Evolutionary conservation across 345 rosid genomes (phyloP).

Genomic region (Anastatica hierochuntica): DNA sequence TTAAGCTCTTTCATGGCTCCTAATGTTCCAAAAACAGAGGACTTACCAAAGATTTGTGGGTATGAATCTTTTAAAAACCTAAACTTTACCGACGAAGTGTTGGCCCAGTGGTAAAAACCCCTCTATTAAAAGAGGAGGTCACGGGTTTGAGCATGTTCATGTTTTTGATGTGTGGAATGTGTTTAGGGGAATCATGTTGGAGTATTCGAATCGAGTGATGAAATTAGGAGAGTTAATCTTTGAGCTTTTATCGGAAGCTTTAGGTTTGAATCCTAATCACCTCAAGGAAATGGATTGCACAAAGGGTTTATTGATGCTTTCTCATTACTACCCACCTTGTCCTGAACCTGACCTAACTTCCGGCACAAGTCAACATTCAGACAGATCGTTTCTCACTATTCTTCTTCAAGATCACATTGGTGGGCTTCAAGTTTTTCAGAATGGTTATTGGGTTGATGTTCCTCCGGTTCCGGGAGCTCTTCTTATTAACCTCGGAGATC

Average conservation of each 20-base stretch:
- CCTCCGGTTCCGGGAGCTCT: conserved; percentile 40
- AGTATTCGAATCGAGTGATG: conserved; percentile 30
- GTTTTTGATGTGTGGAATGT: no score
- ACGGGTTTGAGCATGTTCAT: no score
- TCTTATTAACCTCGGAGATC: conserved; percentile 45
- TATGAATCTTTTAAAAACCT: no score
- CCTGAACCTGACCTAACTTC: conserved; percentile 48
- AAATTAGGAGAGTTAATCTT: conserved; percentile 29
- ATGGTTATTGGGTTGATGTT: conserved; percentile 38
- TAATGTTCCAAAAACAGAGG: conserved; percentile 22
- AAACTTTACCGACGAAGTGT: no score
- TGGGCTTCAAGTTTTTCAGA: conserved; percentile 43
- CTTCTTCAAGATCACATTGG: conserved; percentile 53
- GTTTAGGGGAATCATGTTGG: conserved; percentile 32
- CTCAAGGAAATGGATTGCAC: conserved; percentile 34
- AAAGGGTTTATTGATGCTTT: conserved; percentile 26
- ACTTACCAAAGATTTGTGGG: conserved; percentile 32
- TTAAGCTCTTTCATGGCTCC: conserved; percentile 18
- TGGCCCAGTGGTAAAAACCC: no score
- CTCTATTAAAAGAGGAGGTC: no score
- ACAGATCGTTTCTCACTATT: conserved; percentile 39
- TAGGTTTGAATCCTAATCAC: conserved; percentile 34
- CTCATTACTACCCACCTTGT: conserved; percentile 52
- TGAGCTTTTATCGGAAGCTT: conserved; percentile 46
- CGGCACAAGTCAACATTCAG: conserved; percentile 40